phyloP scores from a whole-genome alignment of 2,329 filamentous ascomycete species.

The Aspergillus oerlinghausenensis region DNA sequence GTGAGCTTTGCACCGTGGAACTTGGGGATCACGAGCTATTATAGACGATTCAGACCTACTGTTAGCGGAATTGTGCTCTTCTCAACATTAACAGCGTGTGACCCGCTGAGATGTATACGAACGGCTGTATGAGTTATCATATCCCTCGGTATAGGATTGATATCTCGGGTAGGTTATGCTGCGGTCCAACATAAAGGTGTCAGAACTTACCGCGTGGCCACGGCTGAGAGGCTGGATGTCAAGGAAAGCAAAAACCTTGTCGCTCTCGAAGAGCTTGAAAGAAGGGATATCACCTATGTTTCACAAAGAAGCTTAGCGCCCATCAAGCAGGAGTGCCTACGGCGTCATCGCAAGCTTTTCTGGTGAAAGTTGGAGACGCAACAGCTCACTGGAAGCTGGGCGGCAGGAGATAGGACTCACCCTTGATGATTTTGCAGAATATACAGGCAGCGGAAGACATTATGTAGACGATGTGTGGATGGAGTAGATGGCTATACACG shows the following conservation, averaged over 20 bases:
- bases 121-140: not conserved
- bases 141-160: not conserved
- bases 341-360: slow-evolving; percentile 2
- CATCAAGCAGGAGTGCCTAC: not conserved
- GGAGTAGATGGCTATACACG: not conserved
- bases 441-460: slow-evolving; percentile 64
- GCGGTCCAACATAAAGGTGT: not conserved
- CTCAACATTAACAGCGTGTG: not conserved
- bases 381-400: not conserved
- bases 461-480: not conserved
- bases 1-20: slow-evolving; percentile 84
- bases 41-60: not conserved
- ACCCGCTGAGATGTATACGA: not conserved
- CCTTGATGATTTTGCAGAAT: slow-evolving; percentile 98
- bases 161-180: not conserved
- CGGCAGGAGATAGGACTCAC: slow-evolving; percentile 38
- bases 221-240: slow-evolving; percentile 87
- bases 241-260: slow-evolving; percentile 91
- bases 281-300: slow-evolving; percentile 82
- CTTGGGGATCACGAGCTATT: slow-evolving; percentile 91
- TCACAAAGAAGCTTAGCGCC: slow-evolving; percentile 9
- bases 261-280: slow-evolving; percentile 92
- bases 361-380: not conserved
- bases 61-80: slow-evolving; percentile 6
- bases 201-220: slow-evolving; percentile 73